Base-by-base conservation (phyloP, 345 rosid species). In the Mallotus nudiflorus region DNA sequence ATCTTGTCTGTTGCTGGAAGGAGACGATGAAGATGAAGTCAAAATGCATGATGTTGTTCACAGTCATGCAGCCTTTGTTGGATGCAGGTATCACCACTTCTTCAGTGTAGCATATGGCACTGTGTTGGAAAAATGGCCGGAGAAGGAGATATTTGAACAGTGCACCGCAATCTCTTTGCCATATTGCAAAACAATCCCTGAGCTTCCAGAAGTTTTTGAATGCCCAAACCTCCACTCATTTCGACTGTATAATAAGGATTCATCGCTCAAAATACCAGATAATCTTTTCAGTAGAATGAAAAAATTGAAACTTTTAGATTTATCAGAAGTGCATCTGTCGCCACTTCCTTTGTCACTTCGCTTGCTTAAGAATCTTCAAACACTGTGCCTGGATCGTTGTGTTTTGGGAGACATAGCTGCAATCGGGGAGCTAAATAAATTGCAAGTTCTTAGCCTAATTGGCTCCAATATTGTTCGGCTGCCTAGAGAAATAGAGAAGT, bases 41-140 rank as follows among this genome's bases (percentile, higher is more conserved):
- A 13, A 35, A 20, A 73, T 82, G 42, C 83, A 73, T 63, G 87
- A 79, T 19, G 25, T 79, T 31, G 67, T 79, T 56, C 67, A 62
- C 10, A 70, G 50, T 46, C 73, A 73, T 40, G 87, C 75, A 0
- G 8, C 40, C 5, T 55, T 73, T 0, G 61, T 77, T 40, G 77
- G 74, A 9, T 46, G 42, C 1, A 67, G 60, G 35, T 62, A 70
- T 37, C 51, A 15, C 0, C 14, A 66, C 13, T 51, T 49, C 12
- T 49, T 80, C 27, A n/a, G 18, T 4, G 2, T 49, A 27, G 16
- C 71, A 49, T 4, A 18, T 70, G 68, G 74, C 52, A 12, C 7
- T 9, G 49, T 9, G 20, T 5, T 46, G 44, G 19, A 28, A n/a
- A 33, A 66, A 31, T 69, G 73, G 62, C 52, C 48, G 8, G 20